These are phyloP conservation scores for Tricholoma sp. DNA, from an alignment of 768 basidiomycete species.

Conservation along the genomic window DNA sequence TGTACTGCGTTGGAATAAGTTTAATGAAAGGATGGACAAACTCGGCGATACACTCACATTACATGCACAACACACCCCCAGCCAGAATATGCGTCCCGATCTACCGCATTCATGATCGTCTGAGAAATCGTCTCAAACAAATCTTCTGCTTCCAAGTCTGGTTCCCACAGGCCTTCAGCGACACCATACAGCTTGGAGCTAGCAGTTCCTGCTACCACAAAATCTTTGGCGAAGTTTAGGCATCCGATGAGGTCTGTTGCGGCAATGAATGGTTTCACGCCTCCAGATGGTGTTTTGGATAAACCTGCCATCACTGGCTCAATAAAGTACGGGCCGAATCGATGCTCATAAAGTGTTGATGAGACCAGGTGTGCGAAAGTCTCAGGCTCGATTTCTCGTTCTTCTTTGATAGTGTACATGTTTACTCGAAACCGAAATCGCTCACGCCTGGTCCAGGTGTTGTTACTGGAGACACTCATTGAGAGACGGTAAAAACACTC, in stretches of 20 bases:
- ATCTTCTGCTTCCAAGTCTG: slow-evolving; percentile 92
- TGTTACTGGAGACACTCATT: slow-evolving; percentile 7
- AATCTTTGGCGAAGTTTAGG: slow-evolving; percentile 92
- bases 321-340: slow-evolving; percentile 95
- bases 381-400: slow-evolving; percentile 93
- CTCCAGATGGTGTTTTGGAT: slow-evolving; percentile 65
- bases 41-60: slow-evolving; percentile 56
- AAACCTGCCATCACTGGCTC: slow-evolving; percentile 96
- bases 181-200: slow-evolving; percentile 92
- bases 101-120: slow-evolving; percentile 90
- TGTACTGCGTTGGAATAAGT: slow-evolving; percentile 39
- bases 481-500: slow-evolving; percentile 19
- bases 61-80: slow-evolving; percentile 96
- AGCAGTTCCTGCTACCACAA: slow-evolving; percentile 93
- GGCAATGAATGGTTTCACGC: slow-evolving; percentile 88
- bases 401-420: slow-evolving; percentile 99
- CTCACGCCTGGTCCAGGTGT: slow-evolving; percentile 59
- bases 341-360: slow-evolving; percentile 90
- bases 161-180: slow-evolving; percentile 98
- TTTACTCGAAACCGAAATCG: slow-evolving; percentile 91
- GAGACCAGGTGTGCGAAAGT: slow-evolving; percentile 95
- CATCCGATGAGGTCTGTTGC: slow-evolving; percentile 93
- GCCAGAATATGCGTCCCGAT: slow-evolving; percentile 94
- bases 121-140: slow-evolving; percentile 98
- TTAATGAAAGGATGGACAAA: neutral